A percentile compares a stretch with the other conserved stretches of the same genome.
Conservation (phyloP, 2,329 filamentous ascomycete genomes). For the Metarhizium album region DNA sequence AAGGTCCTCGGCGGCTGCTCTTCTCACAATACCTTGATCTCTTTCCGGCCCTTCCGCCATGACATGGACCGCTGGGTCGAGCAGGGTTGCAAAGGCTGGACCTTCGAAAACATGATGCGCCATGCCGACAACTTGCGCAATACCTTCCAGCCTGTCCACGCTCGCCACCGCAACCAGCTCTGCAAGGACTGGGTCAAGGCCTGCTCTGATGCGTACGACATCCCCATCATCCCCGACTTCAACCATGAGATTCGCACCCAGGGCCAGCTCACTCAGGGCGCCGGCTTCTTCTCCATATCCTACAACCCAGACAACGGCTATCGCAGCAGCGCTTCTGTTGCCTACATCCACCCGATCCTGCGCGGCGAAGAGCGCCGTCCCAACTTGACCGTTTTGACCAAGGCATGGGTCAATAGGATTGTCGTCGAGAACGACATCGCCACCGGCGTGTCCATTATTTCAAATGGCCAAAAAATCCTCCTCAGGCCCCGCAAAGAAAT, state of each 20-base stretch:
- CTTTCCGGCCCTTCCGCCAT: constrained; percentile 83
- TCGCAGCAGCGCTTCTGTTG: constrained; percentile 77
- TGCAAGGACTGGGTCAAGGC: constrained; percentile 83
- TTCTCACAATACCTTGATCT: constrained; percentile 88
- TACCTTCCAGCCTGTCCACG: constrained; percentile 81
- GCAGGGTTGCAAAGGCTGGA: constrained; percentile 75
- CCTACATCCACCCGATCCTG: constrained; percentile 87
- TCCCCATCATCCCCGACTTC: constrained; percentile 77
- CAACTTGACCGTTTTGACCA: constrained; percentile 78
- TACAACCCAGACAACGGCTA: constrained; percentile 85
- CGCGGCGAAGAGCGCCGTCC: constrained; percentile 70
- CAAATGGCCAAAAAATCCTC: constrained; percentile 39
- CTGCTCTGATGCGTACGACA: constrained; percentile 66
- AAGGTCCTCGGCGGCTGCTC: constrained; percentile 91
- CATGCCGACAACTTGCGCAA: constrained; percentile 77
- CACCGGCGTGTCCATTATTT: constrained; percentile 58
- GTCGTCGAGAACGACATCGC: constrained; percentile 61
- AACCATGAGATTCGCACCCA: constrained; percentile 69
- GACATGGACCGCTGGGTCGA: constrained; percentile 78
- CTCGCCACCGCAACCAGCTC: constrained; percentile 77
- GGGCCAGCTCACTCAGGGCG: constrained; percentile 62
- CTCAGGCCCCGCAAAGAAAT: constrained; percentile 64
- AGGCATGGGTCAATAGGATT: constrained; percentile 77
- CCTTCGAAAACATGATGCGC: constrained; percentile 73
- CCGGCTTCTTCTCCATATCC: constrained; percentile 83